Evolutionary conservation across 2,329 filamentous ascomycete species (phyloP).

Genomic region (Botryotinia globosa): DNA sequence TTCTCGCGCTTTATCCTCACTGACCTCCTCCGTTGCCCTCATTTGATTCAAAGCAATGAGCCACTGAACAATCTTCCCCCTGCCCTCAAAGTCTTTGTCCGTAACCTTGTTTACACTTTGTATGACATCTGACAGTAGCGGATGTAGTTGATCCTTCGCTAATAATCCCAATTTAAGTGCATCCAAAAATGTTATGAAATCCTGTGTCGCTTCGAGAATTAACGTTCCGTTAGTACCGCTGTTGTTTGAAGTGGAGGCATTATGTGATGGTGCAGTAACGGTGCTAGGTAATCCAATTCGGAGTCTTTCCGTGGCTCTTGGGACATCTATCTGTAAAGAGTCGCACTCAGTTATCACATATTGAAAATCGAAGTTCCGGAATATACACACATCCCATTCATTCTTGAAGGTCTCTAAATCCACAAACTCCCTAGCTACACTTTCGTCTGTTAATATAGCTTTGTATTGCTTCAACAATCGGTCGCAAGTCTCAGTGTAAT

Average conservation of each 20-base stretch:
- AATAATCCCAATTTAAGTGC: constrained; percentile 88
- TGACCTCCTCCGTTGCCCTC: constrained; percentile 89
- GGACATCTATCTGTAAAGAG: constrained; percentile 74
- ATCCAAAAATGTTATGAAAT: constrained; percentile 97
- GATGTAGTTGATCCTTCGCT: constrained; percentile 95
- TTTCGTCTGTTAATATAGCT: constrained; percentile 85
- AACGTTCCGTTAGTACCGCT: constrained; percentile 52
- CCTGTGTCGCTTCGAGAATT: constrained; percentile 89
- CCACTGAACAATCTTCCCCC: constrained; percentile 98
- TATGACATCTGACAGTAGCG: constrained; percentile 90
- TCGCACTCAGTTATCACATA: neutral
- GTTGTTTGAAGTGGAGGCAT: constrained; percentile 43
- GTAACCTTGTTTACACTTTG: constrained; percentile 97
- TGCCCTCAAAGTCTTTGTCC: constrained; percentile 88
- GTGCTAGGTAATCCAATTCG: constrained; percentile 92
- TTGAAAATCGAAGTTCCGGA: neutral
- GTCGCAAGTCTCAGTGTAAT: constrained; percentile 96
- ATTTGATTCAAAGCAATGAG: constrained; percentile 96
- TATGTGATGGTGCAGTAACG: constrained; percentile 51
- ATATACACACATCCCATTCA: constrained; percentile 76
- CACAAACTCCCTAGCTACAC: constrained; percentile 81
- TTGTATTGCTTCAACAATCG: constrained; percentile 95
- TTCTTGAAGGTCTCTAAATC: constrained; percentile 88
- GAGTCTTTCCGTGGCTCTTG: constrained; percentile 87
- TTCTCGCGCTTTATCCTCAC: constrained; percentile 82